Evolutionary conservation across 257 asterid genomes (phyloP), one percentile per base, ranked within the genome.

Genomic region (Solanum chmielewskii): DNA sequence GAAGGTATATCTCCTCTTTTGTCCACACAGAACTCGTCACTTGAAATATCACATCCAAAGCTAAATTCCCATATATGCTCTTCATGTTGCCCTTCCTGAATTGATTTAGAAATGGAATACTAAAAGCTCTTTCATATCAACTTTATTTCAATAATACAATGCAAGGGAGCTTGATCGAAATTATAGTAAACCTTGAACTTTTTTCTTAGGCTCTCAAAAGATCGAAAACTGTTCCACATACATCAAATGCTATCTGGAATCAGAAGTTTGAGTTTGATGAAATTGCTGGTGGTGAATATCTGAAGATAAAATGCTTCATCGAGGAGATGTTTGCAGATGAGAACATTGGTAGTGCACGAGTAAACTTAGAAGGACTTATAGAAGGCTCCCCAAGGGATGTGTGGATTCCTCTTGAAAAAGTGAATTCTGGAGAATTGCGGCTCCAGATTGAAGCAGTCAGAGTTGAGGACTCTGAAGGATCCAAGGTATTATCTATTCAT

Each of bases 251-350:
- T 69, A 69, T 86, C 39, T 97, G 99, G 99, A 92, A 96, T 86
- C 98, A 97, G 90, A 97, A 89, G 93, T 97, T 96, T 83, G 99
- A 96, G 87, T 94, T 97, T 52, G 99, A 95, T 76, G 99, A 97
- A 93, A 92, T 96, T 87, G 94, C 92, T 85, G 96, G 92, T 77
- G 99, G 98, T 78, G 99, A 97, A 85, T 96, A 95, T 89, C 86
- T 97, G 92, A 97, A 89, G 88, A 91, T 97, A 84, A 97, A 92
- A 90, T 96, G 99, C 90, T 93, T 42, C 77, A 89, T 94, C 3
- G 99, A 97, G 87, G 99, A 97, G 89, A 91, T 92, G 49, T 93
- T 97, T 83, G 89, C 95, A n/a, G 99, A 97, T 73, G 99, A 96
- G 89, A 93, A 93, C 93, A 93, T 96, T 31, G 99, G 99, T 52